Percentiles rank a stretch among this genome's conserved stretches.
Evolutionary conservation across 495 filamentous ascomycete genomes (phyloP).

Genomic region (Xylaria grammica): DNA sequence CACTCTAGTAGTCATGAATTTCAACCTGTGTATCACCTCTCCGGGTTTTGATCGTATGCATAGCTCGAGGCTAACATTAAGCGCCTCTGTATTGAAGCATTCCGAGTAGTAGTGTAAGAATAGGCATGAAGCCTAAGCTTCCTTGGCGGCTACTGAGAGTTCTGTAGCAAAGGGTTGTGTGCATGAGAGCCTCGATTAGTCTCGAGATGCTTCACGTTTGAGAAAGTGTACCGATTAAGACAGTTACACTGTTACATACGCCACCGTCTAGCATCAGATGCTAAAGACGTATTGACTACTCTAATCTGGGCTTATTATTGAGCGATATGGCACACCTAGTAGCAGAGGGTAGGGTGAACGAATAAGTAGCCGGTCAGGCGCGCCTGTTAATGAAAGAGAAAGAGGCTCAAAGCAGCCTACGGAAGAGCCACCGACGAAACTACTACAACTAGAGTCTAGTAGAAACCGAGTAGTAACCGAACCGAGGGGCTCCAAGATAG

Average conservation of each 20-base stretch:
- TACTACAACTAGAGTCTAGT: too few species aligned
- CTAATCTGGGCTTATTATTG: neutral
- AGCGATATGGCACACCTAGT: neutral
- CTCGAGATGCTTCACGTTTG: too few species aligned
- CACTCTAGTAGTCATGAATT: too few species aligned
- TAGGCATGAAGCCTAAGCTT: neutral
- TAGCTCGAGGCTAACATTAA: neutral
- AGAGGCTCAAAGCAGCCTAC: neutral
- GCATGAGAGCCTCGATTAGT: too few species aligned
- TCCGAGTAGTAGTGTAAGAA: neutral
- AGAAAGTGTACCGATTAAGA: neutral
- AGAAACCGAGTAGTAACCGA: too few species aligned
- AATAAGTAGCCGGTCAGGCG: neutral
- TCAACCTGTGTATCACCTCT: too few species aligned
- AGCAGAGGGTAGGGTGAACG: neutral
- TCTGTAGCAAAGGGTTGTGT: neutral
- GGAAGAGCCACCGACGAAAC: slow-evolving; percentile 1
- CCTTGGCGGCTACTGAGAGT: neutral
- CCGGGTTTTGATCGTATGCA: neutral
- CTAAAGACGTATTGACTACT: neutral
- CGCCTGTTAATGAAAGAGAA: neutral
- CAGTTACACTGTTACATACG: neutral
- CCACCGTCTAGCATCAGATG: neutral
- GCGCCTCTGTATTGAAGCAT: neutral
- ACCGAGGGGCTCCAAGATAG: slow-evolving; percentile 9